A percentile compares a stretch with the other conserved stretches of the same genome.
These are phyloP conservation scores for Daedaleopsis sinensis DNA, from an alignment of 768 basidiomycete species.

Conservation along the genomic window DNA sequence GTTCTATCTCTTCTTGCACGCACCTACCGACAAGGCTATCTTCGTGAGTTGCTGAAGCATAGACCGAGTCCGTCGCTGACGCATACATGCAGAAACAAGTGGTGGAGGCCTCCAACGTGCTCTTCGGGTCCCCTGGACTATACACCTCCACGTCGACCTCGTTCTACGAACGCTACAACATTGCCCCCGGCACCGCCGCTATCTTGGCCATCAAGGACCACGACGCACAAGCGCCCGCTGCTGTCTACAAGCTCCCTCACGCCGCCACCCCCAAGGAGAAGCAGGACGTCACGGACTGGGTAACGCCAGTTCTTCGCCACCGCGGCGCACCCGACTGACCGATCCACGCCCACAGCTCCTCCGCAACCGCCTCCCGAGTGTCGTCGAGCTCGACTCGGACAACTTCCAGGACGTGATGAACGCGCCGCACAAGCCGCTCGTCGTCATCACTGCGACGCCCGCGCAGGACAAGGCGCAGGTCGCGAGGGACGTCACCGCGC, in stretches of 20 bases:
- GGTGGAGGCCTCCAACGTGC: constrained; percentile 54
- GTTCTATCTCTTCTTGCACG: constrained; percentile 61
- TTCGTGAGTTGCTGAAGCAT: constrained; percentile 32
- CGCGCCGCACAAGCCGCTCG: constrained; percentile 70
- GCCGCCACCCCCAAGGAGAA: constrained; percentile 8
- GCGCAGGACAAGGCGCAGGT: constrained; percentile 24
- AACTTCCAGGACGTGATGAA: constrained; percentile 90
- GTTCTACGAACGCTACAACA: constrained; percentile 37
- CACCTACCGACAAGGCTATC: constrained; percentile 33
- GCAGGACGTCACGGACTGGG: constrained; percentile 25
- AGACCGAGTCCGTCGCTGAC: no score
- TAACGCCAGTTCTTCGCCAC: constrained; percentile 1
- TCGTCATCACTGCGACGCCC: constrained; percentile 69
- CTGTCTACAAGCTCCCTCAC: constrained; percentile 38
- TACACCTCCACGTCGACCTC: constrained; percentile 41
- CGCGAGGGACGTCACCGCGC: constrained; percentile 55
- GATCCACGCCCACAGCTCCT: constrained; percentile 12
- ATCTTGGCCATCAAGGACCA: constrained; percentile 72
- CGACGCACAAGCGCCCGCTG: constrained; percentile 48
- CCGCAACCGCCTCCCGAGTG: constrained; percentile 70
- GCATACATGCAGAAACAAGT: constrained; percentile 47
- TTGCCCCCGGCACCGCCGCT: constrained; percentile 35
- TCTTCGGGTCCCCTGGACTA: constrained; percentile 52
- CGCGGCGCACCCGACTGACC: not conserved
- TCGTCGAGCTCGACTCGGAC: constrained; percentile 73